phyloP scores from a whole-genome alignment of 2,329 filamentous ascomycete species.

The Sporothrix humicola region DNA sequence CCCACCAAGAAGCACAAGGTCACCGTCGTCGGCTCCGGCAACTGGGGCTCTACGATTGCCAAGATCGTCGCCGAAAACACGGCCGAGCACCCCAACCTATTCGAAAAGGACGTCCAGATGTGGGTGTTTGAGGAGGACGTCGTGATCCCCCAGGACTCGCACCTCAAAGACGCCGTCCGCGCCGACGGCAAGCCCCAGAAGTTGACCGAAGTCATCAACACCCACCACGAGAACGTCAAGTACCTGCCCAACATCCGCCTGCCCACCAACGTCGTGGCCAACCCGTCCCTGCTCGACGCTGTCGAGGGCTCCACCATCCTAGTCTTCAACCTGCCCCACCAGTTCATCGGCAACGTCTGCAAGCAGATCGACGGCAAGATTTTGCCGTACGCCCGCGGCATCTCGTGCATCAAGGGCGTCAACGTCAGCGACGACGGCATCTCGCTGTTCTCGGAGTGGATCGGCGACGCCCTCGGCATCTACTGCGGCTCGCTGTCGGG shows the following conservation, averaged over 20 bases:
- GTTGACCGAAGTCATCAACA: conserved; percentile 90
- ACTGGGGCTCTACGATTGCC: conserved; percentile 97
- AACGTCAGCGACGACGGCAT: conserved; percentile 87
- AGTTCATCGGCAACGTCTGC: conserved; percentile 90
- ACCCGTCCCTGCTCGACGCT: conserved; percentile 78
- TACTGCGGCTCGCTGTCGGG: conserved; percentile 96
- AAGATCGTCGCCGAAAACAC: conserved; percentile 97
- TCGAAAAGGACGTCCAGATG: conserved; percentile 92
- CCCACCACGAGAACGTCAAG: conserved; percentile 93
- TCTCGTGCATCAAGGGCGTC: conserved; percentile 98
- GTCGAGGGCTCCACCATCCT: conserved; percentile 86
- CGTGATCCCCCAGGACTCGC: conserved; percentile 71
- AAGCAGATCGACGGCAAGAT: conserved; percentile 85
- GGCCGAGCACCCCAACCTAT: conserved; percentile 74
- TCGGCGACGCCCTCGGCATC: conserved; percentile 87
- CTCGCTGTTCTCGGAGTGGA: conserved; percentile 91
- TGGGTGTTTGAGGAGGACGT: conserved; percentile 98
- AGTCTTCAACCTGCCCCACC: conserved; percentile 95
- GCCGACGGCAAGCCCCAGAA: conserved; percentile 75
- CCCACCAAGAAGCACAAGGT: conserved; percentile 80
- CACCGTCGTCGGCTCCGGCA: conserved; percentile 91
- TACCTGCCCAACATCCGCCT: conserved; percentile 90
- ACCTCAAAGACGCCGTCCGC: conserved; percentile 67
- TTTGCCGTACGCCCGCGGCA: conserved; percentile 86
- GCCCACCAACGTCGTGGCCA: conserved; percentile 82